Evolutionary conservation across 768 basidiomycete genomes (phyloP).

Genomic region (Nevesoporus exiguus): DNA sequence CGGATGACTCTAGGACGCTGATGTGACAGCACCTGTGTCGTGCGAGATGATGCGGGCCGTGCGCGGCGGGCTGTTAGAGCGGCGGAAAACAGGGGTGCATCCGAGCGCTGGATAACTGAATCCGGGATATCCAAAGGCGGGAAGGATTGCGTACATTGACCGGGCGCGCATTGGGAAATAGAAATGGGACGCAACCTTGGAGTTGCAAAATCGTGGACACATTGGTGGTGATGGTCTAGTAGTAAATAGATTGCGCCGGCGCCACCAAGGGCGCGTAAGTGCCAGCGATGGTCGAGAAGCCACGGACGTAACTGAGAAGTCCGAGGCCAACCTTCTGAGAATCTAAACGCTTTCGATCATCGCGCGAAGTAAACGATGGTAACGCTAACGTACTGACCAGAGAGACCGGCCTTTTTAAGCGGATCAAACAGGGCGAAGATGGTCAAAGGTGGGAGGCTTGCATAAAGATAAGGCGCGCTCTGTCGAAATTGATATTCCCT

Average conservation of each 20-base stretch:
- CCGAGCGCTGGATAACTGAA: constrained; percentile 15
- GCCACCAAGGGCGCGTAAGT: constrained; percentile 30
- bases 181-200: constrained; percentile 12
- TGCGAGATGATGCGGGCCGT: constrained; percentile 14
- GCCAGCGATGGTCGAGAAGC: constrained; percentile 26
- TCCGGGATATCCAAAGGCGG: constrained; percentile 21
- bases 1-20: constrained; percentile 4
- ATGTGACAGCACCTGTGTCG: constrained; percentile 7
- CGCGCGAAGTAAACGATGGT: constrained; percentile 18
- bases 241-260: constrained; percentile 16
- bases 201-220: constrained; percentile 11
- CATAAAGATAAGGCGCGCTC: constrained; percentile 20
- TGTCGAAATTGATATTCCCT: constrained; percentile 14
- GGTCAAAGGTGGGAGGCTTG: constrained; percentile 9
- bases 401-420: constrained; percentile 14
- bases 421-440: constrained; percentile 17
- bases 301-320: constrained; percentile 34
- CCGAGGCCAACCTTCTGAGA: constrained; percentile 33
- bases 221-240: constrained; percentile 23
- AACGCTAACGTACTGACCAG: constrained; percentile 16
- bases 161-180: constrained; percentile 18
- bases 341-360: constrained; percentile 26
- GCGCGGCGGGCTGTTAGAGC: constrained; percentile 19
- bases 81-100: constrained; percentile 21
- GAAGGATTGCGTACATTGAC: constrained; percentile 18